Evolutionary conservation across 2,329 filamentous ascomycete species (phyloP).

Genomic region (Lomentospora prolificans): DNA sequence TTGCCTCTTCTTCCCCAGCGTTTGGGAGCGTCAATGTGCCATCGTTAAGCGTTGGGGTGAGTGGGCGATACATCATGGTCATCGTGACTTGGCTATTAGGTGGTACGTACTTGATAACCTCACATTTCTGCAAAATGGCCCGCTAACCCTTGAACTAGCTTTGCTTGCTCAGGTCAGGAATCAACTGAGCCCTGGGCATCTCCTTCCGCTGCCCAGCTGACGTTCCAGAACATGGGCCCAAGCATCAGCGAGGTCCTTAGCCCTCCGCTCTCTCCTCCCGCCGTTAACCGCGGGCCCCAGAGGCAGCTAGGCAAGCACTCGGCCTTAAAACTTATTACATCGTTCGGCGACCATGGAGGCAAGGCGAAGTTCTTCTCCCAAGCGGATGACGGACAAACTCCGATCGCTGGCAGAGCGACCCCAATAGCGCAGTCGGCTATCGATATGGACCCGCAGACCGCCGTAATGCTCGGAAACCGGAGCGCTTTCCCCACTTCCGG

Average conservation of each 20-base stretch:
- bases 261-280: constrained; percentile 65
- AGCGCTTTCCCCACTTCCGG: constrained; percentile 62
- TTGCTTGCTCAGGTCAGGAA: constrained; percentile 81
- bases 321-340: constrained; percentile 82
- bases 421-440: constrained; percentile 72
- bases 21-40: constrained; percentile 85
- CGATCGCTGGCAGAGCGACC: constrained; percentile 73
- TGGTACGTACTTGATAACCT: constrained; percentile 36
- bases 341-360: constrained; percentile 57
- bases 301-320: constrained; percentile 67
- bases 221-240: constrained; percentile 42
- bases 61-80: constrained; percentile 73
- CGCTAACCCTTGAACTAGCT: constrained; percentile 34
- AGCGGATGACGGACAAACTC: constrained; percentile 54
- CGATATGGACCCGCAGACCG: constrained; percentile 57
- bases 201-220: constrained; percentile 59
- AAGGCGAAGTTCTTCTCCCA: constrained; percentile 56
- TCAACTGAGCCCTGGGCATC: constrained; percentile 82
- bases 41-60: constrained; percentile 94
- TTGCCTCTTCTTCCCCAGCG: constrained; percentile 68
- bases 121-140: not conserved
- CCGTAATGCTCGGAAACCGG: constrained; percentile 57
- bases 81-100: constrained; percentile 82
- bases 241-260: constrained; percentile 54
- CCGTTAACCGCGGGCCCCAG: constrained; percentile 47